phyloP scores from a whole-genome alignment of 2,329 filamentous ascomycete species.

The Lachnellula willkommii region DNA sequence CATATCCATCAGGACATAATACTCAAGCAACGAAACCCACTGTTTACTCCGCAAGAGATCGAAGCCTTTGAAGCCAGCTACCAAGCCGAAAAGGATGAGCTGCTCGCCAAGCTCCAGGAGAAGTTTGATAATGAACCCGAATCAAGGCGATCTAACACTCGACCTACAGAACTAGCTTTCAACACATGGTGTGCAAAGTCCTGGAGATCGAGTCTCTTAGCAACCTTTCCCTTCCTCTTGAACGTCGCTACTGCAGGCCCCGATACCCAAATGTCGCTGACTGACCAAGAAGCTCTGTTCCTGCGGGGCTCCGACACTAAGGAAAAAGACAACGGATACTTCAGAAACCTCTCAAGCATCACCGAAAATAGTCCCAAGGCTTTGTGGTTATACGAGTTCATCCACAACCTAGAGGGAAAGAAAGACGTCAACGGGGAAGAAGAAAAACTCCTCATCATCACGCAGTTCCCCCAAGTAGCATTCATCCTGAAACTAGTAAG shows the following conservation, averaged over 20 bases:
- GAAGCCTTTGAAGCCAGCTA: neutral
- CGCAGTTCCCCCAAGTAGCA: conserved; percentile 11
- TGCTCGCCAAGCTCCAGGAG: conserved; percentile 1
- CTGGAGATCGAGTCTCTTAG: conserved; percentile 9
- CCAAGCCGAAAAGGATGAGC: neutral
- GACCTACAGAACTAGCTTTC: conserved; percentile 5
- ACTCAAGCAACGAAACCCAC: conserved; percentile 2
- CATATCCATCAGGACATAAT: conserved; percentile 13
- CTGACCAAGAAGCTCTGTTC: conserved; percentile 3
- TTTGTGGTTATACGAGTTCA: conserved; percentile 14
- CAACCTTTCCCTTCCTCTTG: conserved; percentile 11
- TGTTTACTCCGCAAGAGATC: neutral
- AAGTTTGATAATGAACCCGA: neutral
- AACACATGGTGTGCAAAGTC: neutral
- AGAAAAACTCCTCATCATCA: conserved; percentile 16
- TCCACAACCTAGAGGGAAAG: conserved; percentile 1
- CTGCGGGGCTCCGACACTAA: neutral
- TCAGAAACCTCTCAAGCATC: conserved; percentile 4
- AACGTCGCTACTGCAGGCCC: neutral
- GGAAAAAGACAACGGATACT: conserved; percentile 2
- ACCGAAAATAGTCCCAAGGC: conserved; percentile 13
- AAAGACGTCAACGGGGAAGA: conserved; percentile 10
- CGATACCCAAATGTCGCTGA: conserved; percentile 1
- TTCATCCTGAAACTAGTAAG: conserved; percentile 14
- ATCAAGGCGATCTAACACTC: neutral